Conservation (phyloP, 2,329 filamentous ascomycete genomes). For the Beauveria caledonica region DNA sequence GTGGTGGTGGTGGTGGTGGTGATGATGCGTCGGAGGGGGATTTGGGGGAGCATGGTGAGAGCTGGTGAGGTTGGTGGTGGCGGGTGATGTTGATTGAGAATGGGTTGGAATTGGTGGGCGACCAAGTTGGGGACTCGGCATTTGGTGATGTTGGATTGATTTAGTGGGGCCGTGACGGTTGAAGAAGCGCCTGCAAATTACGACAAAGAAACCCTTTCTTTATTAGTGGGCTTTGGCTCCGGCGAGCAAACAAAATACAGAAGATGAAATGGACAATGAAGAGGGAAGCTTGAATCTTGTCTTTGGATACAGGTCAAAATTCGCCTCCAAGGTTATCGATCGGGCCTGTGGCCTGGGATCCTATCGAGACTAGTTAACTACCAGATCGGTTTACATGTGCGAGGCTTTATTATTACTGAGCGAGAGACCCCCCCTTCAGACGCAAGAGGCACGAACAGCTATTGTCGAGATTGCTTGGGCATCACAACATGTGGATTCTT, state of each 20-base stretch:
- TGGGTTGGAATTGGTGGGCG: not conserved
- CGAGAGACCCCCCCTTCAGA: too few relatives aligned
- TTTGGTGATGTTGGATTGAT: not conserved
- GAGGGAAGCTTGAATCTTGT: too few relatives aligned
- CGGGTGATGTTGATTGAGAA: not conserved
- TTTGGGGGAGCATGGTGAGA: constrained; percentile 3
- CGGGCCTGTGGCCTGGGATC: not conserved
- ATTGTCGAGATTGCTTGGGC: too few relatives aligned
- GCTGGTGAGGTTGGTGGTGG: not conserved
- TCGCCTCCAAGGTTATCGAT: not conserved
- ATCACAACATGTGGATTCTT: too few relatives aligned
- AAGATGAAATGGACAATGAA: not conserved
- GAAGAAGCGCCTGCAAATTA: too few relatives aligned
- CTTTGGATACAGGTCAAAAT: not conserved
- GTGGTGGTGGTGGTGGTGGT: too few relatives aligned
- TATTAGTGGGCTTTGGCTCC: not conserved
- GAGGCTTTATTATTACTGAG: too few relatives aligned
- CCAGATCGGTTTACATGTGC: not conserved
- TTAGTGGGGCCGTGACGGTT: not conserved
- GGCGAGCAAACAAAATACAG: not conserved
- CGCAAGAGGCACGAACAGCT: too few relatives aligned
- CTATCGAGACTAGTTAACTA: not conserved
- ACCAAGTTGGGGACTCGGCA: not conserved
- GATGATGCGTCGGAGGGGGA: constrained; percentile 15
- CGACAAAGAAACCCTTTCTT: too few relatives aligned